Conservation (phyloP, 352 stramenopile species). For the Phytophthora palmivora region DNA sequence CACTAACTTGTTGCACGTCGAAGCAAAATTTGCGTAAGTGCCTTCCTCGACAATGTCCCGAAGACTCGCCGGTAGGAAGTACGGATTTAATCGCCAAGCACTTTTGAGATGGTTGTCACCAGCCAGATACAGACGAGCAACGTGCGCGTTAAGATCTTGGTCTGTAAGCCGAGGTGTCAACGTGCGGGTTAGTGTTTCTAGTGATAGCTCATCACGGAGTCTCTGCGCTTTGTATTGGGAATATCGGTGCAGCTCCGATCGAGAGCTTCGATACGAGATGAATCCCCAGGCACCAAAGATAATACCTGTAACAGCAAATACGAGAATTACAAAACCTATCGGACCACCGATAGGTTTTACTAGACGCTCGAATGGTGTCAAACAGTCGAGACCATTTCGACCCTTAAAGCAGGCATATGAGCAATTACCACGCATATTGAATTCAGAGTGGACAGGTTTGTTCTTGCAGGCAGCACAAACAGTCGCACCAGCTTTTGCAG, state of each 20-base stretch:
- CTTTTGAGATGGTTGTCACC: conserved; percentile 77
- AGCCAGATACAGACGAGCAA: conserved; percentile 76
- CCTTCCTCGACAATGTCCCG: conserved; percentile 83
- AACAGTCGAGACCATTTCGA: conserved; percentile 76
- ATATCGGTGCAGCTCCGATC: conserved; percentile 56
- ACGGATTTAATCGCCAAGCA: conserved; percentile 70
- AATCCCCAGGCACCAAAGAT: conserved; percentile 78
- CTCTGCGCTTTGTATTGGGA: conserved; percentile 79
- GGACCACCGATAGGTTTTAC: conserved; percentile 82
- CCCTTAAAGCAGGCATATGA: conserved; percentile 86
- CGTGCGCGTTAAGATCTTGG: conserved; percentile 75
- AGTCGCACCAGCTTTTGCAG: conserved; percentile 50
- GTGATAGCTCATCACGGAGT: conserved; percentile 73
- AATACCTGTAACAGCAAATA: conserved; percentile 55
- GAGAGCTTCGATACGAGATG: conserved; percentile 67
- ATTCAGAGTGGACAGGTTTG: conserved; percentile 75
- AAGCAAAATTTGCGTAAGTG: conserved; percentile 74
- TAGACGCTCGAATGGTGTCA: conserved; percentile 86
- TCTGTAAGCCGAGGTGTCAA: conserved; percentile 79
- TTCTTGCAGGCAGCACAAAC: conserved; percentile 56
- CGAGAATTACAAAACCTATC: conserved; percentile 76
- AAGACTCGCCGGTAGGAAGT: conserved; percentile 59
- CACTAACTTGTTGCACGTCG: conserved; percentile 74
- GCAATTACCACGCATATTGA: conserved; percentile 83
- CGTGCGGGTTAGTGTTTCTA: conserved; percentile 74